These are phyloP conservation scores for Nissolia schottii DNA, from an alignment of 306 rosid species.

Conservation along the genomic window DNA sequence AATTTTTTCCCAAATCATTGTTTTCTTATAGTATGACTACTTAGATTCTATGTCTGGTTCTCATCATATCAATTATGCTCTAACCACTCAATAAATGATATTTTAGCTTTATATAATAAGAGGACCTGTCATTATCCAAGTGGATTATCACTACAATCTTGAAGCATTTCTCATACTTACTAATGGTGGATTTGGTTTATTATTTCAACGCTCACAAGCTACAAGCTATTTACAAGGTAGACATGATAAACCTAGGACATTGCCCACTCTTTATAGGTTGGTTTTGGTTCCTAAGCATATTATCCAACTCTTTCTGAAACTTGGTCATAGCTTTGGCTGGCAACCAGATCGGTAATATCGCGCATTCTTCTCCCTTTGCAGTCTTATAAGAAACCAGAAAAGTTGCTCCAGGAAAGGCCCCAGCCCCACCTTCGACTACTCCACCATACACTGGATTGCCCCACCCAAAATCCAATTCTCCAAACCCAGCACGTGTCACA, in stretches of 20 bases:
- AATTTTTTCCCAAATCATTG: too few species aligned
- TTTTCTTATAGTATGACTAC: too few species aligned
- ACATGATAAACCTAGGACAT: background rate
- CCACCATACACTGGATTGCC: constrained; percentile 41
- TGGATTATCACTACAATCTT: too few species aligned
- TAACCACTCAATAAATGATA: too few species aligned
- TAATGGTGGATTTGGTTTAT: too few species aligned
- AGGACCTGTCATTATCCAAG: too few species aligned
- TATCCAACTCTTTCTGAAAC: constrained; percentile 29
- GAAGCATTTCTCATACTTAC: too few species aligned
- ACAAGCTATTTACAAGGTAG: background rate
- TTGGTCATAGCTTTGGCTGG: constrained; percentile 36
- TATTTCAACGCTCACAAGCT: too few species aligned
- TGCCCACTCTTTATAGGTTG: background rate
- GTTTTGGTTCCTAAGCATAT: background rate
- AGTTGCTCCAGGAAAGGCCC: background rate
- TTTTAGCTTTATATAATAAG: too few species aligned
- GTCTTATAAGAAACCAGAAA: background rate
- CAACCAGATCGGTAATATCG: constrained; percentile 30
- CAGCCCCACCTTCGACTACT: background rate
- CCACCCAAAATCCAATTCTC: constrained; percentile 49
- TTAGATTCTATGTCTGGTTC: too few species aligned
- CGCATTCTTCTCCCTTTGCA: constrained; percentile 34
- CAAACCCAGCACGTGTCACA: background rate
- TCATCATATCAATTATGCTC: too few species aligned